Conservation (phyloP, 495 filamentous ascomycete genomes). For the Acidomyces sp. region DNA sequence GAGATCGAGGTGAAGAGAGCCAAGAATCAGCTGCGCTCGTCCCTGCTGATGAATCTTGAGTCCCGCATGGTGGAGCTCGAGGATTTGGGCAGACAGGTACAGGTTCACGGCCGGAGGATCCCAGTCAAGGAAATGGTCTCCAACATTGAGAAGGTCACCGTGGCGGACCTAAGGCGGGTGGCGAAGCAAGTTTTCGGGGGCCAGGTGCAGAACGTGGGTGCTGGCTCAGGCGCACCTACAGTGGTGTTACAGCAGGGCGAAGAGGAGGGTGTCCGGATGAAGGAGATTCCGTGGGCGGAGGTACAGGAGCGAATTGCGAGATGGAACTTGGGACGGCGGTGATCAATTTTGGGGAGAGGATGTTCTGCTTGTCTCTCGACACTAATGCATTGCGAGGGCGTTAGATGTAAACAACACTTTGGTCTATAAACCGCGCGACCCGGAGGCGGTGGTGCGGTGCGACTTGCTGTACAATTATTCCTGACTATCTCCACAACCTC, state of each 20-base stretch:
- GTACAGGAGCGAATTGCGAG: slow-evolving; percentile 71
- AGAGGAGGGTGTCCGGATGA: slow-evolving; percentile 38
- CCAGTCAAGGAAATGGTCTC: slow-evolving; percentile 85
- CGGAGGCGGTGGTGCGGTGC: no score
- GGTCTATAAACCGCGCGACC: no score
- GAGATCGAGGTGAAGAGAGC: slow-evolving; percentile 77
- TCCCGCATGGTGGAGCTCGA: slow-evolving; percentile 97
- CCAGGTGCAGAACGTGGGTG: slow-evolving; percentile 56
- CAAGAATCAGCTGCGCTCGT: slow-evolving; percentile 90
- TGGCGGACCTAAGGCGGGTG: slow-evolving; percentile 74
- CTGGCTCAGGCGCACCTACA: slow-evolving; percentile 80
- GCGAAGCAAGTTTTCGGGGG: slow-evolving; percentile 69
- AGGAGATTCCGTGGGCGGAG: slow-evolving; percentile 65
- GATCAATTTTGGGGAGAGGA: no score
- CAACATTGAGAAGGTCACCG: slow-evolving; percentile 68
- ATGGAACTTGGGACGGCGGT: slow-evolving; percentile 71
- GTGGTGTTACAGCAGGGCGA: slow-evolving; percentile 81
- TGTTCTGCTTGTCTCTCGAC: no score
- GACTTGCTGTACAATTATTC: no score
- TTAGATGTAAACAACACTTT: no score
- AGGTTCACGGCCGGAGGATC: slow-evolving; percentile 85
- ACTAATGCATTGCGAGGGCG: no score
- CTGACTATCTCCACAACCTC: no score
- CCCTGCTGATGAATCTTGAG: slow-evolving; percentile 94
- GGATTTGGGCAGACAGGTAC: slow-evolving; percentile 89